phyloP scores from a whole-genome alignment of 108 stramenopile genomes.

The Schizochytrium sp. region DNA sequence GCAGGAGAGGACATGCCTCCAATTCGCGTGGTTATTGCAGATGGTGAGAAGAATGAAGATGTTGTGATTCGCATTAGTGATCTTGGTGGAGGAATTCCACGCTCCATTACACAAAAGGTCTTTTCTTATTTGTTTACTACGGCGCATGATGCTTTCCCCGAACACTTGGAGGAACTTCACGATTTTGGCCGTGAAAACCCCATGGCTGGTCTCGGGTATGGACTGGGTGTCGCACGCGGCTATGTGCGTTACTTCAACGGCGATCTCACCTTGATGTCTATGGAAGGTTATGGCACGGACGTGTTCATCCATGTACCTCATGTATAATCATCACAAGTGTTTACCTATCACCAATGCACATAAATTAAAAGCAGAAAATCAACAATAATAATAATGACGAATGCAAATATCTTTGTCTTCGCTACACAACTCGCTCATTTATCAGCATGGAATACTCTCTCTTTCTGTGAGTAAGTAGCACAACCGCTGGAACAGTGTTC shows the following conservation, averaged over 20 bases:
- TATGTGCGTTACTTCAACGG: conserved; percentile 99
- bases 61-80: conserved; percentile 97
- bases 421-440: no score
- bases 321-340: background rate
- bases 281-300: conserved; percentile 99
- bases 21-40: conserved; percentile 90
- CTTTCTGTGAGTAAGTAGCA: no score
- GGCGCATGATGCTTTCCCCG: conserved; percentile 65
- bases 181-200: conserved; percentile 83
- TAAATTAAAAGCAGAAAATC: no score
- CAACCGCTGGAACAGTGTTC: no score
- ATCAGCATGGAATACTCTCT: no score
- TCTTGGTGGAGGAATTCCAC: conserved; percentile 94
- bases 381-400: no score
- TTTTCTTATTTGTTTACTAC: conserved; percentile 96
- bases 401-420: no score
- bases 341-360: background rate
- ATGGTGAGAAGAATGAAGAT: conserved; percentile 96
- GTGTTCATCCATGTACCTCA: conserved; percentile 90
- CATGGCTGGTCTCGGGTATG: conserved; percentile 96
- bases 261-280: conserved; percentile 92
- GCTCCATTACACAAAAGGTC: conserved; percentile 87
- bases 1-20: conserved; percentile 88
- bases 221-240: conserved; percentile 91
- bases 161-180: conserved; percentile 77